These are phyloP conservation scores for Mycena rosella DNA, from an alignment of 768 basidiomycete genomes.

Conservation along the genomic window DNA sequence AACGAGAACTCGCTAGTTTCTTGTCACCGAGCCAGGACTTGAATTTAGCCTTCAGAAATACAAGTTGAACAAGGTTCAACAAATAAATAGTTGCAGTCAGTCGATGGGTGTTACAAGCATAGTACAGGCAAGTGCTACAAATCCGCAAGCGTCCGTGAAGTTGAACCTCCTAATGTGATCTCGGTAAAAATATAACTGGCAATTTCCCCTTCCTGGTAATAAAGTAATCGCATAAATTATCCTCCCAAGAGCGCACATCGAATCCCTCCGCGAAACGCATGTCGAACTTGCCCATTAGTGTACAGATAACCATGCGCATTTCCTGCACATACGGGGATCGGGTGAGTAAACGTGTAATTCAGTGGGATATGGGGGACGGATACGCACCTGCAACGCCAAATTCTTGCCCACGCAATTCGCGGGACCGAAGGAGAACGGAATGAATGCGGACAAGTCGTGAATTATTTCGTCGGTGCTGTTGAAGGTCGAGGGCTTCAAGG, in stretches of 20 bases:
- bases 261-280: slow-evolving; percentile 43
- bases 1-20: too few relatives aligned
- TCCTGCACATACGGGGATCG: slow-evolving; percentile 41
- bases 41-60: too few relatives aligned
- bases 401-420: slow-evolving; percentile 62
- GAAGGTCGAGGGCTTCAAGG: slow-evolving; percentile 36
- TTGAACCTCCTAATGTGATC: neutral
- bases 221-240: slow-evolving; percentile 44
- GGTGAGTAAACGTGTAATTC: neutral
- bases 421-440: slow-evolving; percentile 58
- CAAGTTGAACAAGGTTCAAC: neutral
- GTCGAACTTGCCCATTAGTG: slow-evolving; percentile 47
- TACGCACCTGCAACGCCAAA: slow-evolving; percentile 41
- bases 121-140: neutral
- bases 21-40: too few relatives aligned
- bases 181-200: slow-evolving; percentile 35
- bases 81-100: too few relatives aligned
- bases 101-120: too few relatives aligned
- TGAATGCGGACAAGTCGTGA: slow-evolving; percentile 44
- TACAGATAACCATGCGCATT: slow-evolving; percentile 45
- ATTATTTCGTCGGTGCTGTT: slow-evolving; percentile 31
- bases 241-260: slow-evolving; percentile 41
- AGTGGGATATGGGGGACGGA: too few relatives aligned
- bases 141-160: neutral
- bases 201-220: slow-evolving; percentile 45